Evolutionary conservation across 345 rosid genomes (phyloP).

Genomic region (Dipteronia sinensis): DNA sequence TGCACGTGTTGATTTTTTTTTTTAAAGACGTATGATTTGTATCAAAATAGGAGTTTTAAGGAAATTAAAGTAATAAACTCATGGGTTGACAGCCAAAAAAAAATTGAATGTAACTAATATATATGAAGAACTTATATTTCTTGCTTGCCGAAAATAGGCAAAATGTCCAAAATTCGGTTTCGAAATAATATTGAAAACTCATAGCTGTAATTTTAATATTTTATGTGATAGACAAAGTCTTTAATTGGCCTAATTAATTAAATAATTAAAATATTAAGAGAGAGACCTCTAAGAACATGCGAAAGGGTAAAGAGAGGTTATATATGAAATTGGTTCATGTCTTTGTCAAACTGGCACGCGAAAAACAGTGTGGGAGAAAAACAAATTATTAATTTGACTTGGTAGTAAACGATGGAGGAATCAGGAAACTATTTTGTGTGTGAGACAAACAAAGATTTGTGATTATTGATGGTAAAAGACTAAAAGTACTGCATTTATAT

Average conservation of each 20-base stretch:
- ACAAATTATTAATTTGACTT: background rate
- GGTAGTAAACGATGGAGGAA: background rate
- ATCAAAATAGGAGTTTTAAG: no score
- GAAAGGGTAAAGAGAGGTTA: background rate
- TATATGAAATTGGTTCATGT: background rate
- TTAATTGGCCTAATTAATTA: background rate
- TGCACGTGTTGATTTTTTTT: no score
- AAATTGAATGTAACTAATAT: no score
- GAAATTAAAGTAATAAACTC: no score
- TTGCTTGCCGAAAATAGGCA: background rate
- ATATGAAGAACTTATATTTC: no score
- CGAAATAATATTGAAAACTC: background rate
- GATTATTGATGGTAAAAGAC: background rate
- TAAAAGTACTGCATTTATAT: background rate
- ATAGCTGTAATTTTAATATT: background rate
- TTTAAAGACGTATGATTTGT: no score
- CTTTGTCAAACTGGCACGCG: slow-evolving; percentile 4
- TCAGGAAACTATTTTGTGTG: background rate
- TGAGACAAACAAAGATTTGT: background rate
- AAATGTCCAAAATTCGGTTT: background rate
- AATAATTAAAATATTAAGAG: background rate
- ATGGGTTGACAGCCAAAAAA: no score
- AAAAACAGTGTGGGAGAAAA: background rate
- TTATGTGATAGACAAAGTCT: background rate
- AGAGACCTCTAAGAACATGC: background rate